These are phyloP conservation scores for Fragaria ananassa DNA, from an alignment of 306 rosid species.

Conservation along the genomic window DNA sequence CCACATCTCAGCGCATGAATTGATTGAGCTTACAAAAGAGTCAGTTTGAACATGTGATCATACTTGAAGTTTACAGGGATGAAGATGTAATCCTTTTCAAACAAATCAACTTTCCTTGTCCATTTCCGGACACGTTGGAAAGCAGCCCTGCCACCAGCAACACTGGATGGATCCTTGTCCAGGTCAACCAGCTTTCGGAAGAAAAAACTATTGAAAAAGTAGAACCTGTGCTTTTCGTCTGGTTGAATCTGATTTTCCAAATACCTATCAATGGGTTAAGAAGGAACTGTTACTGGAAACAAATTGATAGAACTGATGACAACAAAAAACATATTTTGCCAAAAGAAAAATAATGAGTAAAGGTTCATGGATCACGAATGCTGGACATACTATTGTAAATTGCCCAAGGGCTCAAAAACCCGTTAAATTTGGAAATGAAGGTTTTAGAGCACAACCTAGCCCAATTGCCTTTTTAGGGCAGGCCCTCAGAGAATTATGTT, in stretches of 20 bases:
- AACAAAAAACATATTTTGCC: neutral
- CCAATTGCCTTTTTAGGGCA: neutral
- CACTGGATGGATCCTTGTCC: slow-evolving; percentile 93
- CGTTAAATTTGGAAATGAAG: neutral
- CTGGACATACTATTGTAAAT: neutral
- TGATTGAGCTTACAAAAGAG: slow-evolving; percentile 21
- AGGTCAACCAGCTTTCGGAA: slow-evolving; percentile 91
- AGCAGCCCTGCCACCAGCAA: slow-evolving; percentile 86
- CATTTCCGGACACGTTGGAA: slow-evolving; percentile 94
- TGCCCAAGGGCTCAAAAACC: neutral
- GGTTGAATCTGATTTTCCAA: slow-evolving; percentile 71
- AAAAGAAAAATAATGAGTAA: neutral
- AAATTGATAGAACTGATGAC: neutral
- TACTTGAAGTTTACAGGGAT: slow-evolving; percentile 94
- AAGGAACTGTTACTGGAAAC: neutral
- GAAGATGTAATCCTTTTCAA: slow-evolving; percentile 86
- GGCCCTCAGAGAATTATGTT: neutral
- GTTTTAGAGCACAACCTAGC: neutral
- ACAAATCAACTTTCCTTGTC: slow-evolving; percentile 89
- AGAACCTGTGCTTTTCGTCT: slow-evolving; percentile 66
- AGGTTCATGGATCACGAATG: neutral
- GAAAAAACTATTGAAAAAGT: slow-evolving; percentile 96
- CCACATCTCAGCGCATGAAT: slow-evolving; percentile 32
- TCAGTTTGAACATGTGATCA: slow-evolving; percentile 25
- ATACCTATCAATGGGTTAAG: slow-evolving; percentile 48